These are phyloP conservation scores for Gamsiella multidivaricata DNA, from an alignment of 192 early-diverging fungal species.

Conservation along the genomic window DNA sequence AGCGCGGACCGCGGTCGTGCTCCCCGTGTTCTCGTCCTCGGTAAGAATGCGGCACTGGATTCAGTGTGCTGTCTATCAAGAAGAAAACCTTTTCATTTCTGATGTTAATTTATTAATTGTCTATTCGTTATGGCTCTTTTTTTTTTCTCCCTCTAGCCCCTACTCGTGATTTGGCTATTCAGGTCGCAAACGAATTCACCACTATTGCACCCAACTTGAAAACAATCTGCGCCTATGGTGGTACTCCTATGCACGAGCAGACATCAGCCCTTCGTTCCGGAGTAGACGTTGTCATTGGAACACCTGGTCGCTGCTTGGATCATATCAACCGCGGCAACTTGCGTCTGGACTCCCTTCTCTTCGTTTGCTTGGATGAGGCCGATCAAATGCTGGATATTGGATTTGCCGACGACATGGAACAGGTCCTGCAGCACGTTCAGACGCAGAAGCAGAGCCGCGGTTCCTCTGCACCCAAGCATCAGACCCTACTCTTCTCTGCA, in stretches of 20 bases:
- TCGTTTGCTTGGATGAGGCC: conserved; percentile 83
- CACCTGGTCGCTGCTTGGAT: conserved; percentile 84
- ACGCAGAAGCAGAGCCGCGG: conserved; percentile 75
- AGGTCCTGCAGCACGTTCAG: conserved; percentile 76
- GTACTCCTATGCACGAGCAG: conserved; percentile 88
- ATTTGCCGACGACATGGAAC: conserved; percentile 86
- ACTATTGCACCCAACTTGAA: conserved; percentile 71
- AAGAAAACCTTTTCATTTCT: not conserved
- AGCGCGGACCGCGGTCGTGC: conserved; percentile 55
- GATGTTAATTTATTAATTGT: conserved; percentile 42
- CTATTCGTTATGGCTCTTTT: too few relatives aligned
- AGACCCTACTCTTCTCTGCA: conserved; percentile 89
- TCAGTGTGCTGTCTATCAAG: too few relatives aligned
- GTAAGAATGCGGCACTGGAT: conserved; percentile 14
- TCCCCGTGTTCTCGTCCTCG: conserved; percentile 66
- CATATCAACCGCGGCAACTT: conserved; percentile 87
- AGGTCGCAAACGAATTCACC: conserved; percentile 85
- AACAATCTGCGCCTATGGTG: conserved; percentile 87
- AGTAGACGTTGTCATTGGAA: conserved; percentile 83
- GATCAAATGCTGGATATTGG: conserved; percentile 89
- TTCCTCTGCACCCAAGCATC: conserved; percentile 56
- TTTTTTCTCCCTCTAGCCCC: conserved; percentile 68
- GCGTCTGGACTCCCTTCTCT: conserved; percentile 69
- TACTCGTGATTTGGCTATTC: conserved; percentile 90
- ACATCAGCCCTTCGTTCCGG: conserved; percentile 79